Evolutionary conservation across 1,284 basidiomycete species (phyloP).

Genomic region (Schizopora paradoxa): DNA sequence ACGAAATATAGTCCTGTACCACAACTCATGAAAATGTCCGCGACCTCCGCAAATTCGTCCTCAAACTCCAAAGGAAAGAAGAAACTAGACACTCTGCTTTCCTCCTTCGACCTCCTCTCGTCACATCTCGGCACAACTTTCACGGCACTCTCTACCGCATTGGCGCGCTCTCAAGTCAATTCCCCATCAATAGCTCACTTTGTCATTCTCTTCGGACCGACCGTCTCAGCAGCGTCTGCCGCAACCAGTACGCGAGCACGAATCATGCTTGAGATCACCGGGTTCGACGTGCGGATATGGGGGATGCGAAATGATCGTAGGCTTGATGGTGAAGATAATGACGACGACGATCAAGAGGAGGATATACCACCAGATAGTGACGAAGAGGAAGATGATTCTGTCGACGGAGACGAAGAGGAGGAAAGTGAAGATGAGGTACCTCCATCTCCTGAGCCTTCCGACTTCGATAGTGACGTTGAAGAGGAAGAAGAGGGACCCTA

Average conservation of each 20-base stretch:
- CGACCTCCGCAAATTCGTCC: constrained; percentile 17
- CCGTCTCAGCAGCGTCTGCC: constrained; percentile 31
- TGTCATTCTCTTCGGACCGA: constrained; percentile 60
- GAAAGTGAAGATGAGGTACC: constrained; percentile 17
- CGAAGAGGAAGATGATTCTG: constrained; percentile 23
- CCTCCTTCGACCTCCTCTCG: constrained; percentile 61
- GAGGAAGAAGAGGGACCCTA: constrained; percentile 23
- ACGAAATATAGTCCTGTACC: constrained; percentile 46
- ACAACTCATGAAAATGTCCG: constrained; percentile 51
- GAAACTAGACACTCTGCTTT: constrained; percentile 53
- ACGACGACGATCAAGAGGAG: constrained; percentile 19
- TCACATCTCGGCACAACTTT: constrained; percentile 72
- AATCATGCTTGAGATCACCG: constrained; percentile 58
- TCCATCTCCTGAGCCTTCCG: constrained; percentile 6
- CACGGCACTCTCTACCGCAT: constrained; percentile 57
- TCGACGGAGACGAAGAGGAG: constrained; percentile 24
- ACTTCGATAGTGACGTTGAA: constrained; percentile 22
- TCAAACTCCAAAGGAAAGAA: constrained; percentile 47
- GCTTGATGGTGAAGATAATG: constrained; percentile 19
- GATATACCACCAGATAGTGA: constrained; percentile 10
- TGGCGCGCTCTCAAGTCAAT: constrained; percentile 32
- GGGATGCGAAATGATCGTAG: constrained; percentile 30
- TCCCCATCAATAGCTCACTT: constrained; percentile 39
- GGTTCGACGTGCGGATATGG: constrained; percentile 54
- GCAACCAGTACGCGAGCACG: constrained; percentile 46